These are phyloP conservation scores for Phytophthora melonis DNA, from an alignment of 352 stramenopile genomes.

Conservation along the genomic window DNA sequence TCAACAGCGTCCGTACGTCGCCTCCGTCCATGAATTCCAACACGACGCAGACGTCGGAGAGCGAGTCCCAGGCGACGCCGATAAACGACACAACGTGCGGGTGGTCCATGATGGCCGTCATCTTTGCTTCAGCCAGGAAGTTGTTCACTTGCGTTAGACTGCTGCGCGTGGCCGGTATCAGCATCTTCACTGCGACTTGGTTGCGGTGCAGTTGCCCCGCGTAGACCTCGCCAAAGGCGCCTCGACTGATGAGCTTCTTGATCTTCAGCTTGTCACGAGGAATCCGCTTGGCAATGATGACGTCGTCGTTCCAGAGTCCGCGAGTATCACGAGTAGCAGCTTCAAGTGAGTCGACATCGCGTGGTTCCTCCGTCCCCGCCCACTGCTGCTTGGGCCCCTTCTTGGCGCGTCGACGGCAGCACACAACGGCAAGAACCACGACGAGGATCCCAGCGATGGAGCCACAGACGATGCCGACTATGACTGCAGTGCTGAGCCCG, in stretches of 20 bases:
- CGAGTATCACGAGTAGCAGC: conserved; percentile 15
- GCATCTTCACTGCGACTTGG: conserved; percentile 50
- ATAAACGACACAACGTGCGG: conserved; percentile 48
- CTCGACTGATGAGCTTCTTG: conserved; percentile 39
- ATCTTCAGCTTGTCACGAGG: conserved; percentile 38
- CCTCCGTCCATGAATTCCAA: conserved; percentile 62
- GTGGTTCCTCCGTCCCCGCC: background rate
- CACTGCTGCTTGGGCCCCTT: background rate
- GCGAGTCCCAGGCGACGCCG: conserved; percentile 48
- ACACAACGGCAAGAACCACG: background rate
- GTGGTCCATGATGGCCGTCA: conserved; percentile 47
- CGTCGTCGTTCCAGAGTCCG: conserved; percentile 45
- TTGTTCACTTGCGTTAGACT: conserved; percentile 35
- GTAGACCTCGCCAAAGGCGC: conserved; percentile 54
- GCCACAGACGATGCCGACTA: background rate
- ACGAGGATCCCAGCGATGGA: conserved; percentile 2
- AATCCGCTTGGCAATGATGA: conserved; percentile 40
- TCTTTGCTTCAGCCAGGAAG: conserved; percentile 50
- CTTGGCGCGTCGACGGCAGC: background rate
- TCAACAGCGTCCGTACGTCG: conserved; percentile 48
- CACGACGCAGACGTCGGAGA: conserved; percentile 52
- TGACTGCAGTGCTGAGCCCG: conserved; percentile 8
- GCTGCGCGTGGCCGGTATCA: conserved; percentile 35
- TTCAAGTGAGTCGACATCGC: conserved; percentile 7
- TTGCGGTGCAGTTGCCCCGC: conserved; percentile 16